These are phyloP conservation scores for Crocinoboletus sp. DNA, from an alignment of 1,284 basidiomycete species.

Conservation along the genomic window DNA sequence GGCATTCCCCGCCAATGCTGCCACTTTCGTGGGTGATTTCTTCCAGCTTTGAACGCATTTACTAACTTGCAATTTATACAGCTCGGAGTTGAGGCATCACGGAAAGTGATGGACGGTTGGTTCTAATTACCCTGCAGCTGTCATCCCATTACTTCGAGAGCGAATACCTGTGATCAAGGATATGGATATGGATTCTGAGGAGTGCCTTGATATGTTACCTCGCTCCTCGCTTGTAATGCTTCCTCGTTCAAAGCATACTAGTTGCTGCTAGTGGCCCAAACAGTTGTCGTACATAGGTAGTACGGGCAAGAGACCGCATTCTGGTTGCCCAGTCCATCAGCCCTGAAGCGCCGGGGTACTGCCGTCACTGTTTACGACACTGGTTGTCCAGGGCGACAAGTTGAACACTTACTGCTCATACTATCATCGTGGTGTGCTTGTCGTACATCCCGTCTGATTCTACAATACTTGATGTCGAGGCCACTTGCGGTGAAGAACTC, in stretches of 20 bases:
- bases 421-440: background rate
- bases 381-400: background rate
- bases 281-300: slow-evolving; percentile 3
- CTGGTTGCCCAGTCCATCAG: background rate
- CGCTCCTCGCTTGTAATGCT: slow-evolving; percentile 3
- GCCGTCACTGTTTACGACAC: slow-evolving; percentile 20
- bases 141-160: slow-evolving; percentile 3
- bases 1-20: slow-evolving; percentile 94
- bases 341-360: background rate
- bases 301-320: slow-evolving; percentile 3
- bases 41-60: slow-evolving; percentile 1
- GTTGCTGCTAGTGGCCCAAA: background rate
- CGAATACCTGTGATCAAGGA: slow-evolving; percentile 4
- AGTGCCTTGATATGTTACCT: slow-evolving; percentile 14
- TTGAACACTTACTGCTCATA: slow-evolving; percentile 9
- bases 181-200: slow-evolving; percentile 8
- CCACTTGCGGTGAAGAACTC: slow-evolving; percentile 12
- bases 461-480: slow-evolving; percentile 22
- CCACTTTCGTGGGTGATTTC: slow-evolving; percentile 78
- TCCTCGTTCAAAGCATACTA: slow-evolving; percentile 9
- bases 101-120: slow-evolving; percentile 64
- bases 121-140: slow-evolving; percentile 40
- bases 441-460: background rate
- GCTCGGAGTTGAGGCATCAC: slow-evolving; percentile 81
- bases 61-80: slow-evolving; percentile 27